These are phyloP conservation scores for Fusarium avenaceum DNA, from an alignment of 2,329 filamentous ascomycete genomes.

Conservation along the genomic window DNA sequence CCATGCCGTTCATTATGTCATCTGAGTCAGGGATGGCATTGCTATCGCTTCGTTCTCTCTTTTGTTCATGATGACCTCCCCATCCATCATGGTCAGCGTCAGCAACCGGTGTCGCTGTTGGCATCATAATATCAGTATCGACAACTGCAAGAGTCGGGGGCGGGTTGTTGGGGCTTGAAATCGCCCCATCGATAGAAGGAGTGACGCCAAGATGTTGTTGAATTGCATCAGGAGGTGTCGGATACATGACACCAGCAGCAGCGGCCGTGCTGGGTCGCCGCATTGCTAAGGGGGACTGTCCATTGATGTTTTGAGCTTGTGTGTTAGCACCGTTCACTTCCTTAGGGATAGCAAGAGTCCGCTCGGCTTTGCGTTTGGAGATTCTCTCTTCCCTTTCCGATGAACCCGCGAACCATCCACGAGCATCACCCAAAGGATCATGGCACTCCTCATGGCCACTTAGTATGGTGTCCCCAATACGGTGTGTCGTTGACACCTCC, in stretches of 20 bases:
- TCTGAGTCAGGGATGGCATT: constrained; percentile 64
- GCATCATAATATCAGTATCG: constrained; percentile 49
- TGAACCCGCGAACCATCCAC: constrained; percentile 61
- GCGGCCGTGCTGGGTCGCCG: constrained; percentile 63
- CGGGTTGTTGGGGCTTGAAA: constrained; percentile 68
- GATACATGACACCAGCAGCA: constrained; percentile 72
- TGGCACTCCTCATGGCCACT: constrained; percentile 59
- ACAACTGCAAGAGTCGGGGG: constrained; percentile 49
- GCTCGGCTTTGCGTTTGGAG: constrained; percentile 64
- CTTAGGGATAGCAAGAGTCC: constrained; percentile 58
- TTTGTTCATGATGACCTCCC: constrained; percentile 59
- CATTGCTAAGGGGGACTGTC: constrained; percentile 65
- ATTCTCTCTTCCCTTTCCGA: constrained; percentile 63
- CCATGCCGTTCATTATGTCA: constrained; percentile 77
- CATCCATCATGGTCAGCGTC: constrained; percentile 47
- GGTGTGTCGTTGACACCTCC: constrained; percentile 56
- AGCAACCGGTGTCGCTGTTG: constrained; percentile 35
- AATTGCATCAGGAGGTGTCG: constrained; percentile 77
- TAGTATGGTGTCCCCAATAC: constrained; percentile 57
- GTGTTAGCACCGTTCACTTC: constrained; percentile 61
- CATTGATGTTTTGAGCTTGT: constrained; percentile 60
- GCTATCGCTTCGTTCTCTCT: constrained; percentile 60
- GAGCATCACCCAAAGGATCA: constrained; percentile 64
- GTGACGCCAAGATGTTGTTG: constrained; percentile 67
- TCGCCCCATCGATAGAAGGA: constrained; percentile 68